These are phyloP conservation scores for Agaricus sinodeliciosus DNA, from an alignment of 768 basidiomycete genomes.

Conservation along the genomic window DNA sequence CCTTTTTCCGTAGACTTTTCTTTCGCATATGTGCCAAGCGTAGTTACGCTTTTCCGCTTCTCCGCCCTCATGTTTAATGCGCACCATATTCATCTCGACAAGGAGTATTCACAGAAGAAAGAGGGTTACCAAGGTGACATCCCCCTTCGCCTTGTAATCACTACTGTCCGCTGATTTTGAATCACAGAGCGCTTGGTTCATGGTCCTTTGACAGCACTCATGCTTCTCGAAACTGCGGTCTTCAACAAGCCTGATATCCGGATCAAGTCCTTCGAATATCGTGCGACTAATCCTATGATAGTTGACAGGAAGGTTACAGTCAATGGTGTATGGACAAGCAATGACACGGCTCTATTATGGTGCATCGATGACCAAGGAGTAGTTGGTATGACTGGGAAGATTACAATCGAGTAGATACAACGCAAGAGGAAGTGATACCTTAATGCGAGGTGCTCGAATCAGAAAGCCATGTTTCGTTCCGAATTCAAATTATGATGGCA, in stretches of 20 bases:
- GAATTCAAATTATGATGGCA: constrained; percentile 19
- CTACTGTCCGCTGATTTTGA: background rate
- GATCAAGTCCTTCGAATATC: constrained; percentile 56
- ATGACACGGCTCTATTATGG: constrained; percentile 42
- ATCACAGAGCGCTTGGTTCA: constrained; percentile 73
- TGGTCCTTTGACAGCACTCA: constrained; percentile 74
- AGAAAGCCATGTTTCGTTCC: too few relatives aligned
- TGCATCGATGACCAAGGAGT: constrained; percentile 49
- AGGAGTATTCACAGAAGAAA: constrained; percentile 53
- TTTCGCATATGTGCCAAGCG: constrained; percentile 59
- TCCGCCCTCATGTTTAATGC: constrained; percentile 85
- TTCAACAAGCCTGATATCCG: constrained; percentile 41
- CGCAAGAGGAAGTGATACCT: background rate
- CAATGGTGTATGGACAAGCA: constrained; percentile 36
- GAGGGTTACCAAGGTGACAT: constrained; percentile 67
- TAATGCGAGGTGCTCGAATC: too few relatives aligned
- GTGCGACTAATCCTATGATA: constrained; percentile 59
- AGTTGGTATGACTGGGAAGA: constrained; percentile 62
- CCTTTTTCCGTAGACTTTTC: constrained; percentile 48
- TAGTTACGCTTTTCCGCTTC: constrained; percentile 76
- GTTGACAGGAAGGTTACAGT: constrained; percentile 45
- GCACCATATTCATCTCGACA: constrained; percentile 80
- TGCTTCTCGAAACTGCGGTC: constrained; percentile 60
- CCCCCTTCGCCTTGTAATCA: background rate
- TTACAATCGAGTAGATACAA: constrained; percentile 16